Evolutionary conservation across 306 rosid species (phyloP).

Genomic region (Mimosa bimucronata): DNA sequence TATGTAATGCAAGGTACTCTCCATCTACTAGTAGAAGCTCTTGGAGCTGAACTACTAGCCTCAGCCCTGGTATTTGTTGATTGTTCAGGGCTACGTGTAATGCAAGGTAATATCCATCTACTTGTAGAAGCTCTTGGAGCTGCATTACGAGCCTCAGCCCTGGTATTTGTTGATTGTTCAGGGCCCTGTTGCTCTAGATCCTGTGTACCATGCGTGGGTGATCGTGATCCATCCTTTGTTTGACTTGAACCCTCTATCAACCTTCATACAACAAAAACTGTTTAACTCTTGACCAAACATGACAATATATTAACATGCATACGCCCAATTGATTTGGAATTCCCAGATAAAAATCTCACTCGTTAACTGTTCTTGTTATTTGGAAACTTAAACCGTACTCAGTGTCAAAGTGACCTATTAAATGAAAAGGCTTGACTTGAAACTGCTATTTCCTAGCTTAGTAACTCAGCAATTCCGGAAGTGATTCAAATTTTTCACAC

Average conservation of each 20-base stretch:
- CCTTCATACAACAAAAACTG: constrained; percentile 49
- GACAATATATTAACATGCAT: too few species aligned
- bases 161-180: constrained; percentile 30
- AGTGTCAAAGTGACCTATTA: too few species aligned
- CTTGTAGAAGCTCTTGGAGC: constrained; percentile 2
- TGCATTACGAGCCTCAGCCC: constrained; percentile 35
- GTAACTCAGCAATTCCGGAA: neutral
- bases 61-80: too few species aligned
- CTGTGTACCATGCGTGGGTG: constrained; percentile 37
- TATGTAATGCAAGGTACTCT: too few species aligned
- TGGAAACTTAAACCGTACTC: too few species aligned
- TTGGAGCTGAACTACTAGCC: too few species aligned
- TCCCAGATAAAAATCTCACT: too few species aligned
- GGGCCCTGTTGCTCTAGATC: constrained; percentile 35
- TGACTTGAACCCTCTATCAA: constrained; percentile 44
- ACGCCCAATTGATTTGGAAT: neutral
- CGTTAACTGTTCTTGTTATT: too few species aligned
- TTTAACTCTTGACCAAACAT: constrained; percentile 30
- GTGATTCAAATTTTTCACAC: neutral
- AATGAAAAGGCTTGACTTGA: neutral
- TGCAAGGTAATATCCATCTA: constrained; percentile 59
- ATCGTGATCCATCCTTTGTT: neutral
- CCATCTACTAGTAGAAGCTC: too few species aligned
- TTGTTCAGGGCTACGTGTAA: constrained; percentile 36
- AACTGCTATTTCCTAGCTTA: neutral